Evolutionary conservation across 192 early-diverging fungal species (phyloP).

Genomic region (Coemansia sp.): DNA sequence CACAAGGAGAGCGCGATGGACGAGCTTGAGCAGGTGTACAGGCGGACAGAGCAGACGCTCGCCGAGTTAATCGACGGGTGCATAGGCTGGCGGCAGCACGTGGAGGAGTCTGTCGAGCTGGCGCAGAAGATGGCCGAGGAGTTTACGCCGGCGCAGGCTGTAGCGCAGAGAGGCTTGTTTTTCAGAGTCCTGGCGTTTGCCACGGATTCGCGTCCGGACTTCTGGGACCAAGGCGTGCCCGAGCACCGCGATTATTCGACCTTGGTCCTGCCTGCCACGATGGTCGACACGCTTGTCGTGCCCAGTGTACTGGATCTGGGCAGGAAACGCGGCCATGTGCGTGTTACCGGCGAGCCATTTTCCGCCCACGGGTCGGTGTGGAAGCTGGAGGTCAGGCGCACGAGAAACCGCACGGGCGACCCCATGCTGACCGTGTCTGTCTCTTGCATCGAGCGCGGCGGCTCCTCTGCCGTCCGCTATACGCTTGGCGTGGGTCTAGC

Average conservation of each 20-base stretch:
- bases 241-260: background rate
- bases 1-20: background rate
- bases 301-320: slow-evolving; percentile 32
- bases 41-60: background rate
- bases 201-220: slow-evolving; percentile 11
- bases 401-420: slow-evolving; percentile 27
- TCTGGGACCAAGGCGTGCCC: slow-evolving; percentile 7
- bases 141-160: slow-evolving; percentile 34
- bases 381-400: slow-evolving; percentile 28
- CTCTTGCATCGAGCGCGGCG: slow-evolving; percentile 25
- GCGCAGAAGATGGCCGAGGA: slow-evolving; percentile 46
- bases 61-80: slow-evolving; percentile 7
- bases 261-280: slow-evolving; percentile 11
- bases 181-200: slow-evolving; percentile 16
- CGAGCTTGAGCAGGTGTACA: background rate
- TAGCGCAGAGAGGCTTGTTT: slow-evolving; percentile 21
- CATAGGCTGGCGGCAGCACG: slow-evolving; percentile 22
- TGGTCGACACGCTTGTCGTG: slow-evolving; percentile 12
- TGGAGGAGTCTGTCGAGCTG: slow-evolving; percentile 25
- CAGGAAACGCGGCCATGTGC: slow-evolving; percentile 43
- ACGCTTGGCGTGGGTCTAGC: slow-evolving; percentile 15
- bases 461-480: background rate
- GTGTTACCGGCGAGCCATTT: slow-evolving; percentile 24
- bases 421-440: slow-evolving; percentile 23
- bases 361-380: slow-evolving; percentile 37